These are phyloP conservation scores for Boletus eberwhitei DNA, from an alignment of 768 basidiomycete genomes.

Conservation along the genomic window DNA sequence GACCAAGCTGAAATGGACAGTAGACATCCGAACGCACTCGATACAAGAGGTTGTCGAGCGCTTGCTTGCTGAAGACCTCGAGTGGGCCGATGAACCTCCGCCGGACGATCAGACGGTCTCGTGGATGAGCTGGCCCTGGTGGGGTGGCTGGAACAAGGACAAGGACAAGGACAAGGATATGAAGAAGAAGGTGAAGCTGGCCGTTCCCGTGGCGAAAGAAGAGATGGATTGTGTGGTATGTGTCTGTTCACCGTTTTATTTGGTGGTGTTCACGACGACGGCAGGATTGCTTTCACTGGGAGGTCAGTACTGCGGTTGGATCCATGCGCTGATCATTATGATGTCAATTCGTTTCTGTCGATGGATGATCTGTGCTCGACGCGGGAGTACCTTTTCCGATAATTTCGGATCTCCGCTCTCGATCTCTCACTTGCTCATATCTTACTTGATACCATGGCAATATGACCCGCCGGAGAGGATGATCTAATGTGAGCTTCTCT, in stretches of 20 bases:
- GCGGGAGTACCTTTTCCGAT: neutral
- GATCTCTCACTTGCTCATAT: neutral
- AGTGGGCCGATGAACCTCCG: slow-evolving; percentile 42
- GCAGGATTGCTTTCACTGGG: slow-evolving; percentile 75
- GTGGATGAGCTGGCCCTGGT: slow-evolving; percentile 24
- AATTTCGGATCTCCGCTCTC: neutral
- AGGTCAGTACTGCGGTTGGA: slow-evolving; percentile 19
- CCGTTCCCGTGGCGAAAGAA: slow-evolving; percentile 47
- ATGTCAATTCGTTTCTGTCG: neutral
- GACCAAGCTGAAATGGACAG: slow-evolving; percentile 72
- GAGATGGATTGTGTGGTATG: slow-evolving; percentile 66
- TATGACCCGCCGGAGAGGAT: neutral
- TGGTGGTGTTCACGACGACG: neutral
- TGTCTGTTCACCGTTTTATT: slow-evolving; percentile 6
- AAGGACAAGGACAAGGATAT: slow-evolving; percentile 21
- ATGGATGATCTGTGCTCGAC: neutral
- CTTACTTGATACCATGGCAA: neutral
- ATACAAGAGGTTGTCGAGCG: slow-evolving; percentile 72
- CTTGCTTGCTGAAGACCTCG: slow-evolving; percentile 50
- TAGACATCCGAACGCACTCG: slow-evolving; percentile 66
- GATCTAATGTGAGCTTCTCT: neutral
- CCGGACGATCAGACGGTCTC: slow-evolving; percentile 1
- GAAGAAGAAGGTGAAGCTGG: slow-evolving; percentile 21
- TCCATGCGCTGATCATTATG: neutral
- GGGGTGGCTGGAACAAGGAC: slow-evolving; percentile 31